Percentiles rank a stretch among this genome's conserved stretches.
Conservation (phyloP, 495 filamentous ascomycete genomes). For the Barbatosphaeria neglecta region DNA sequence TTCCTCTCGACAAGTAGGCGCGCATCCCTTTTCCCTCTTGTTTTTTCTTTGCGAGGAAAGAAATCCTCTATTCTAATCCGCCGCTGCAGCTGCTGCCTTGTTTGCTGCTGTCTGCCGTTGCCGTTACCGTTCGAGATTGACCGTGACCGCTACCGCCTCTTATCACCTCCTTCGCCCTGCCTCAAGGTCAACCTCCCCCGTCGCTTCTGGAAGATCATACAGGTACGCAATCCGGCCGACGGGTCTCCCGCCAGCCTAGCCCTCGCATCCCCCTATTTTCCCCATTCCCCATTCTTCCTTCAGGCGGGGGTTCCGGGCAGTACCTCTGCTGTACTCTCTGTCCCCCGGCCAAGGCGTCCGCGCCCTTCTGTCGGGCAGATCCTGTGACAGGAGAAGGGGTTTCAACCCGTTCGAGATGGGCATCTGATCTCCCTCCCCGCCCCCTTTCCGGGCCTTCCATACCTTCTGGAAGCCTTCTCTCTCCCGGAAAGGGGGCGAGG, state of each 20-base stretch:
- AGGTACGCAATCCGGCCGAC: conserved; percentile 7
- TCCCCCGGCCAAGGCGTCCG: neutral
- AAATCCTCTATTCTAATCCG: too few species aligned
- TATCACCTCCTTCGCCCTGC: neutral
- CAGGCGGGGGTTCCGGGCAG: too few species aligned
- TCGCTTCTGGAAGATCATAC: conserved; percentile 13
- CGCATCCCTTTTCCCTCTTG: neutral
- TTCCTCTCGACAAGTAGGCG: neutral
- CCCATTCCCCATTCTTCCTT: too few species aligned
- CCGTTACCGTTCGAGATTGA: too few species aligned
- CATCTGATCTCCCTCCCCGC: conserved; percentile 2
- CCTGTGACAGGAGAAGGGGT: neutral
- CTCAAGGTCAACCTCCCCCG: neutral
- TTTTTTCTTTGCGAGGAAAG: too few species aligned
- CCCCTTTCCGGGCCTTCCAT: too few species aligned
- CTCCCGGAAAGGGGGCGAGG: neutral
- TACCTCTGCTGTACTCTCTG: too few species aligned
- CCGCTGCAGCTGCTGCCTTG: too few species aligned
- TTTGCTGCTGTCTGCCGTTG: too few species aligned
- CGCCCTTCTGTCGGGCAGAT: too few species aligned
- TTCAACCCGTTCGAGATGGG: neutral
- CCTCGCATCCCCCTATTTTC: too few species aligned
- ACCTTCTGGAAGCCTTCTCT: conserved; percentile 1
- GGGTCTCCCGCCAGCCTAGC: neutral
- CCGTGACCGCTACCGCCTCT: neutral